Conservation (phyloP, 139 green algal genomes). For the Chlamydomonas sp. region DNA sequence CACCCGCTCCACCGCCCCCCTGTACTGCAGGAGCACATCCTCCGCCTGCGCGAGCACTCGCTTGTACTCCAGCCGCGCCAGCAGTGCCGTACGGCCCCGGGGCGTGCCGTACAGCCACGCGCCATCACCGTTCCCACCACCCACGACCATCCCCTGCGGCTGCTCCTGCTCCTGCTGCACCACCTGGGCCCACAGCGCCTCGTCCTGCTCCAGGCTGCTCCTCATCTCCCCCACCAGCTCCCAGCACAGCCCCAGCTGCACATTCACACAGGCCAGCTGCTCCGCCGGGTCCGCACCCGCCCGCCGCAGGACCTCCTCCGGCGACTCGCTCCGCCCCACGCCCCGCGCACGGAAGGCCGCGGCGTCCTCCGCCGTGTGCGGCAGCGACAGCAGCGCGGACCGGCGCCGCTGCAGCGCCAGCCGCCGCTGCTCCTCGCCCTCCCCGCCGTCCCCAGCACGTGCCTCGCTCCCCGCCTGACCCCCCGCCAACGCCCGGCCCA, state of each 20-base stretch:
- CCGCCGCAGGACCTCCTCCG: neutral
- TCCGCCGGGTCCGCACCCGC: neutral
- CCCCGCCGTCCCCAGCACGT: no score
- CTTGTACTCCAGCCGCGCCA: slow-evolving; percentile 16
- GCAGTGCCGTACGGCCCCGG: neutral
- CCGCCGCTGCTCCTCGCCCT: neutral
- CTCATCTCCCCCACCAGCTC: neutral
- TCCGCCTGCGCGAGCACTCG: slow-evolving; percentile 3
- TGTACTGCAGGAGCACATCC: slow-evolving; percentile 1
- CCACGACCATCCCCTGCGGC: neutral
- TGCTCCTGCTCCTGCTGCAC: neutral
- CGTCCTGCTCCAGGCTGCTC: neutral
- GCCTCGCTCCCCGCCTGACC: no score
- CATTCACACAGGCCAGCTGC: neutral
- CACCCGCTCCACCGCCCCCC: neutral
- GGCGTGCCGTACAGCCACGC: neutral
- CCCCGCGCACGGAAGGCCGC: neutral
- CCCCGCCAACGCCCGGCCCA: no score
- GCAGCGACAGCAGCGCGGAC: slow-evolving; percentile 23
- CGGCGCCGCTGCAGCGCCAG: neutral
- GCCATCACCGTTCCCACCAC: no score
- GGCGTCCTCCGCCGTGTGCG: neutral
- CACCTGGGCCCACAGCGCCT: slow-evolving; percentile 1
- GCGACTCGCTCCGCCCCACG: neutral
- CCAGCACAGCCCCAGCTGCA: neutral